Evolutionary conservation across 148 eudicot species (phyloP), one percentile per base, ranked within the genome.

Genomic region (Dysphania ambrosioides): DNA sequence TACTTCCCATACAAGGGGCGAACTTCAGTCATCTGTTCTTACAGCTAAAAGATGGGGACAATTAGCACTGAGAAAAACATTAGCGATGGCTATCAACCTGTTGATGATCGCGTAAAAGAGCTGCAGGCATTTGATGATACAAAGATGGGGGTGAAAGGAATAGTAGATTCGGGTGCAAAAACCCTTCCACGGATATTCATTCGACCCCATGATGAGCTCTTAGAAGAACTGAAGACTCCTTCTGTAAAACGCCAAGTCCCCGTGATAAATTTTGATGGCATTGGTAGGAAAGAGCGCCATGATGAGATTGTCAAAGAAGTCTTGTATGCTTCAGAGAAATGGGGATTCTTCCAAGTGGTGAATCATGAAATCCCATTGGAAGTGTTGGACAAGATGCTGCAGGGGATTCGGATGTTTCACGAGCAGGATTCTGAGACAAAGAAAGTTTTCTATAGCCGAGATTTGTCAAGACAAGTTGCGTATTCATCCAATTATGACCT

Each of bases 271-370:
- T 65, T 83, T 10, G 44, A 34, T n/a, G 73, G 44, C 6, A 35
- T 30, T 5, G 79, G 26, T n/a, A 42, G 11, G 29, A 47, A 38
- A 38, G 26, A 55, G 12, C 8, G 44, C 4, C 40, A 56, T 23
- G 76, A 44, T 8, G 42, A 64, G 42, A 77, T 80, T 6, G 73
- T 82, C 18, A 55, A 77, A 26, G 51, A 77, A 44, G 27, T 85
- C 13, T 19, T 62, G 31, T 21, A 56, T 27, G 86, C 80, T 8
- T 61, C 79, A 7, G 41, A 75, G 21, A 71, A 76, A 2, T 78
- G 87, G 84, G 87, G 87, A 16, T 76, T 84, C 44, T 84, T 84
- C 55, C 84, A 81, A 51, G 75, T 81, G 24, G 44, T 81, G 4
- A 75, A 84, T 53, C 87, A 84, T 64, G 82, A 78, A 8, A 79